Conservation (phyloP, 2,329 filamentous ascomycete genomes). For the Helotiales sp. region DNA sequence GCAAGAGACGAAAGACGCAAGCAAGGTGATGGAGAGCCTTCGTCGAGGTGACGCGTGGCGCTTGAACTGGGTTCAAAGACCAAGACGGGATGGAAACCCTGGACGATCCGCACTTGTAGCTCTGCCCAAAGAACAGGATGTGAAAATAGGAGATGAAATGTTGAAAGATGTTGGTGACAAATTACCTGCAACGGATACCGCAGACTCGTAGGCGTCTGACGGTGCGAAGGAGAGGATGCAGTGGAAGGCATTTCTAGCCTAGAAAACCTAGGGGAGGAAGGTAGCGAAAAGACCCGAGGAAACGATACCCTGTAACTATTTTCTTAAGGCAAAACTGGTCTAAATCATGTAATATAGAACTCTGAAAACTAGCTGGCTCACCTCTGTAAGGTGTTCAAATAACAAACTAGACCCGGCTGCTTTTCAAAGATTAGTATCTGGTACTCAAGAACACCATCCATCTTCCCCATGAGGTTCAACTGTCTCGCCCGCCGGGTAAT, state of each 20-base stretch:
- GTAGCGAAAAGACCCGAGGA: too few relatives aligned
- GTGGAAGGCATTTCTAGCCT: not conserved
- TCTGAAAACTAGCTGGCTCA: too few relatives aligned
- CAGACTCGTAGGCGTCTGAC: not conserved
- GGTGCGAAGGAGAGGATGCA: not conserved
- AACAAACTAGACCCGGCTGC: too few relatives aligned
- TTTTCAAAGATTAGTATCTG: too few relatives aligned
- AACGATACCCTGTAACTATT: too few relatives aligned
- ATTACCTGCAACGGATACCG: not conserved
- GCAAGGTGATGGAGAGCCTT: slow-evolving; percentile 18
- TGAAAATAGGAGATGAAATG: not conserved
- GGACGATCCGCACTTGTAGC: not conserved
- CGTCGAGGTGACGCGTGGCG: slow-evolving; percentile 3
- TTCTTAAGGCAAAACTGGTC: too few relatives aligned
- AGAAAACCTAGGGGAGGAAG: not conserved
- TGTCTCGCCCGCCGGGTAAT: too few relatives aligned
- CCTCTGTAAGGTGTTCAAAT: too few relatives aligned
- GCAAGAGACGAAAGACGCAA: slow-evolving; percentile 18
- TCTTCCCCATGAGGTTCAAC: too few relatives aligned
- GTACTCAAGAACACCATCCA: too few relatives aligned
- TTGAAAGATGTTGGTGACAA: not conserved
- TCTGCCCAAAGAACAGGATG: not conserved
- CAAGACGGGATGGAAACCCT: not conserved
- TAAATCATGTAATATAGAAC: too few relatives aligned
- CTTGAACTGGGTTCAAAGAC: not conserved